A percentile compares a stretch with the other conserved stretches of the same genome.
Evolutionary conservation across 2,329 filamentous ascomycete genomes (phyloP).

Genomic region (Paecilomyces variotii): DNA sequence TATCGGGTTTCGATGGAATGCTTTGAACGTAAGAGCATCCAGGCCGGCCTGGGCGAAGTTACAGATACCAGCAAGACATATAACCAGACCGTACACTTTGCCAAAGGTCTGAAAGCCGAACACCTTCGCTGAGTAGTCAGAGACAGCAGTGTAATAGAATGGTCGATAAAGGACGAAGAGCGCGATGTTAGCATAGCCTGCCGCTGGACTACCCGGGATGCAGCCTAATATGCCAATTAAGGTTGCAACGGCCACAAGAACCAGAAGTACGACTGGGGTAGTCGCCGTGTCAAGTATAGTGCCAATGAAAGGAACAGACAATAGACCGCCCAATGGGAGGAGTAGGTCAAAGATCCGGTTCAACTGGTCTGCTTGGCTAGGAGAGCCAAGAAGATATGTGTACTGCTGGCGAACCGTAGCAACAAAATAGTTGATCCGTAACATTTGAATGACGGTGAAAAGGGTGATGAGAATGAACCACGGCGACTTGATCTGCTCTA

Average conservation of each 20-base stretch:
- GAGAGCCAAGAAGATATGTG: conserved; percentile 60
- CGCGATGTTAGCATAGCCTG: conserved; percentile 64
- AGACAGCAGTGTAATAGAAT: conserved; percentile 82
- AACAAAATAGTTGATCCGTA: conserved; percentile 86
- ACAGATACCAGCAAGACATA: conserved; percentile 73
- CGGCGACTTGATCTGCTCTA: conserved; percentile 65
- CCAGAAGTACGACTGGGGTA: conserved; percentile 61
- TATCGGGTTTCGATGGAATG: conserved; percentile 63
- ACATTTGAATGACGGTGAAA: conserved; percentile 72
- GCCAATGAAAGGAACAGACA: conserved; percentile 84
- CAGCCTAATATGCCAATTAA: conserved; percentile 69
- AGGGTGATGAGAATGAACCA: conserved; percentile 81
- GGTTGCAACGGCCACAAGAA: conserved; percentile 65
- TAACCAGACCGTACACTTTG: conserved; percentile 87
- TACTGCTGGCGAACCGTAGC: conserved; percentile 81
- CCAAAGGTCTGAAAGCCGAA: conserved; percentile 89
- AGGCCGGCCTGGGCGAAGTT: conserved; percentile 78
- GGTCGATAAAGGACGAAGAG: conserved; percentile 81
- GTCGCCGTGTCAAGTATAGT: conserved; percentile 66
- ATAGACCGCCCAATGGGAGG: conserved; percentile 70
- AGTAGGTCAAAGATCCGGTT: conserved; percentile 85
- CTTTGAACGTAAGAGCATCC: conserved; percentile 67
- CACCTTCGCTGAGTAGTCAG: conserved; percentile 82
- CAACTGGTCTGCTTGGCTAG: conserved; percentile 55
- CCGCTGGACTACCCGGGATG: conserved; percentile 59